Percentiles rank a stretch among this genome's conserved stretches.
These are phyloP conservation scores for Novymonas esmeraldas DNA, from an alignment of 208 protist species.

Conservation along the genomic window DNA sequence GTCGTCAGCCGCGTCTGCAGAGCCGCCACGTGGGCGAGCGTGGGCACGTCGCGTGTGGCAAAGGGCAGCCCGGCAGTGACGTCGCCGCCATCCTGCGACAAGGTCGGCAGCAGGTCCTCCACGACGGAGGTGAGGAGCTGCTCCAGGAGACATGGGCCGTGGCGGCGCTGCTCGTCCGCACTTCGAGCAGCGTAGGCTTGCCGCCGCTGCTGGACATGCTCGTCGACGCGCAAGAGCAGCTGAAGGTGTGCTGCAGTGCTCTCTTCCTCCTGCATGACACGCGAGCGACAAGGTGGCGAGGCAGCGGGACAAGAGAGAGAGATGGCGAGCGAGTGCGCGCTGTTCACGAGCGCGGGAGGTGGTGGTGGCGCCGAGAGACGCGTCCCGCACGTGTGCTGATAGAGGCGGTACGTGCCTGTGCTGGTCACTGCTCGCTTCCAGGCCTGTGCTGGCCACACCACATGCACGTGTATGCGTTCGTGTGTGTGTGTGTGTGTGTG, in stretches of 20 bases:
- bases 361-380: no score
- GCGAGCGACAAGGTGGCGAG: not conserved
- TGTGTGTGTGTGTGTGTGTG: not conserved
- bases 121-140: constrained; percentile 12
- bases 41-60: constrained; percentile 53
- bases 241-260: constrained; percentile 2
- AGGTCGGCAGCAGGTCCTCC: not conserved
- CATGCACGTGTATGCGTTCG: not conserved
- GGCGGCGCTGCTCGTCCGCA: constrained; percentile 17
- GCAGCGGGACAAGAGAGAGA: no score
- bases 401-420: no score
- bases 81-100: no score
- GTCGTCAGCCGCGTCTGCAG: constrained; percentile 59
- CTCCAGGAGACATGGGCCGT: constrained; percentile 24
- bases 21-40: constrained; percentile 44
- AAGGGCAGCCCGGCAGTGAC: constrained; percentile 52
- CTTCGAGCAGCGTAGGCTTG: constrained; percentile 7
- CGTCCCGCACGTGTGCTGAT: no score
- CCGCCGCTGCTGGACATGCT: constrained; percentile 15
- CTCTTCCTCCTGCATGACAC: not conserved
- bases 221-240: constrained; percentile 12
- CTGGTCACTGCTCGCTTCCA: no score
- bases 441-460: no score
- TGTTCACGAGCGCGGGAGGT: no score
- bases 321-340: no score